Conservation (phyloP, 345 rosid genomes). For the Jatropha curcas region DNA sequence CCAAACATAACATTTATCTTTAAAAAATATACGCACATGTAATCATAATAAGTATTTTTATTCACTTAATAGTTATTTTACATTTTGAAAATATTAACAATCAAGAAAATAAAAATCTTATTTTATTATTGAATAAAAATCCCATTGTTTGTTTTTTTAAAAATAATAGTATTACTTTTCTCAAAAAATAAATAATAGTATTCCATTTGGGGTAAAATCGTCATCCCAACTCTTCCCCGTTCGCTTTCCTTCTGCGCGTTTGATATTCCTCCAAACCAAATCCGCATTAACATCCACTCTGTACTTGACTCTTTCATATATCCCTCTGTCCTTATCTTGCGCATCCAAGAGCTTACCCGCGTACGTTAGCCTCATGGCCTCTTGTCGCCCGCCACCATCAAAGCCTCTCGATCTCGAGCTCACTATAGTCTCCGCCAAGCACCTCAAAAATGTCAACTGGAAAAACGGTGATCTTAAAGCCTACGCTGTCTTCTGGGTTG, state of each 20-base stretch:
- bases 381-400: slow-evolving; percentile 28
- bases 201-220: not conserved
- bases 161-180: too few species aligned
- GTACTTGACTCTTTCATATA: too few species aligned
- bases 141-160: too few species aligned
- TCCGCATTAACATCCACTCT: not conserved
- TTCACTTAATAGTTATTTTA: too few species aligned
- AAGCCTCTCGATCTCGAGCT: slow-evolving; percentile 45
- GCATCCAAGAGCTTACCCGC: not conserved
- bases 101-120: too few species aligned
- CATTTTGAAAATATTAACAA: too few species aligned
- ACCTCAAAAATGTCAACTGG: slow-evolving; percentile 70
- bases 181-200: too few species aligned
- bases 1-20: too few species aligned
- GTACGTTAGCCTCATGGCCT: slow-evolving; percentile 34
- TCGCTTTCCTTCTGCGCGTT: not conserved
- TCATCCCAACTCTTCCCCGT: not conserved
- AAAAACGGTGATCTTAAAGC: slow-evolving; percentile 45
- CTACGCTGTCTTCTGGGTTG: slow-evolving; percentile 54
- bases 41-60: too few species aligned
- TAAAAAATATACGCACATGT: too few species aligned
- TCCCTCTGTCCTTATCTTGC: not conserved
- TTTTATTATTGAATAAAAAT: too few species aligned
- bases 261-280: not conserved
- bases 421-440: slow-evolving; percentile 54